Conservation (phyloP, 129 eudicot genomes). For the Chrysanthemum seticuspe region DNA sequence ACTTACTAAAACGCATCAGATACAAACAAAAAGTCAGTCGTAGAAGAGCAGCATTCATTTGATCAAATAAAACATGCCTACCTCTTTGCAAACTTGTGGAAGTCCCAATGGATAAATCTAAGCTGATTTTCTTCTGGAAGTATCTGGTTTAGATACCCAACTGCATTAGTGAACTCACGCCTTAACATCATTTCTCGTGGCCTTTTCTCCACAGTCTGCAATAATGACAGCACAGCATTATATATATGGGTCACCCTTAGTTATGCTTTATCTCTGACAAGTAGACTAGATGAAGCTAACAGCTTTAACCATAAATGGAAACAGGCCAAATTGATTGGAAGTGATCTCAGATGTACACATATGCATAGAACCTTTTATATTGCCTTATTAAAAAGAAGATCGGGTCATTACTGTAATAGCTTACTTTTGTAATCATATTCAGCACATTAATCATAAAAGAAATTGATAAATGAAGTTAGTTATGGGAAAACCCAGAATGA, state of each 20-base stretch:
- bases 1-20: constrained; percentile 61
- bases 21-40: constrained; percentile 27
- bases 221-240: not conserved
- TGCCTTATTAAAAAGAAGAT: not conserved
- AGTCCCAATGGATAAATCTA: constrained; percentile 96
- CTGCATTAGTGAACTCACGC: constrained; percentile 91
- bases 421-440: not conserved
- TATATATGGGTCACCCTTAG: not conserved
- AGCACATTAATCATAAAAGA: not conserved
- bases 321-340: not conserved
- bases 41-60: constrained; percentile 4
- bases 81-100: constrained; percentile 97
- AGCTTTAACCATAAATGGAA: not conserved
- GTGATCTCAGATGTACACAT: not conserved
- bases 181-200: constrained; percentile 96
- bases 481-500: no score
- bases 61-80: constrained; percentile 26
- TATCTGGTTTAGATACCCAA: constrained; percentile 90
- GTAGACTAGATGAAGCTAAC: not conserved
- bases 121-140: constrained; percentile 79
- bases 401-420: not conserved
- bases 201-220: constrained; percentile 94
- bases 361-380: not conserved
- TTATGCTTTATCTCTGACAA: not conserved
- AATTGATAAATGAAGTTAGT: not conserved